A percentile compares a stretch with the other conserved stretches of the same genome.
phyloP scores from a whole-genome alignment of 768 basidiomycete genomes.

The Suillus luteus region DNA sequence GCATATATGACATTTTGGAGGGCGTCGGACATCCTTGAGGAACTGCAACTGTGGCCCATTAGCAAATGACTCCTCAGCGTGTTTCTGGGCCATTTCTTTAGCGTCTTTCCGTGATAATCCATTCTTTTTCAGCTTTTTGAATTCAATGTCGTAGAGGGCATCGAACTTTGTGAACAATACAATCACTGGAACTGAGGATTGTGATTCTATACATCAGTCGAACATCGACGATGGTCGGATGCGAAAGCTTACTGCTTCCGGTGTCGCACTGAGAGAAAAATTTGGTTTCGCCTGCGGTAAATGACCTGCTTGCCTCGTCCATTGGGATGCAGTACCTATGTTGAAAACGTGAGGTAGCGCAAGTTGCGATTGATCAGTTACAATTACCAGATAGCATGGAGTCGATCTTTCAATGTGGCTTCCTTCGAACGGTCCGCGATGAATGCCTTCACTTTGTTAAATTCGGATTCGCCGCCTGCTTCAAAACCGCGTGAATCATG shows the following conservation, averaged over 20 bases:
- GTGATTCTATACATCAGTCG: neutral
- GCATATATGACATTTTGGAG: neutral
- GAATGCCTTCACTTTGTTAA: neutral
- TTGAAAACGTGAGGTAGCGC: neutral
- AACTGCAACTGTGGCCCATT: neutral
- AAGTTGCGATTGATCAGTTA: neutral
- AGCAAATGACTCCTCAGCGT: neutral
- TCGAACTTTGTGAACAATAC: constrained; percentile 43
- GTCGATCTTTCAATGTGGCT: constrained; percentile 23
- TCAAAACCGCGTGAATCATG: constrained; percentile 30
- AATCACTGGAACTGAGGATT: constrained; percentile 38
- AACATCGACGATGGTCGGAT: neutral
- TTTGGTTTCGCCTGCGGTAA: neutral
- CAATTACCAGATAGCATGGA: constrained; percentile 44
- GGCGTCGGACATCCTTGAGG: neutral
- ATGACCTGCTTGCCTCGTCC: constrained; percentile 18
- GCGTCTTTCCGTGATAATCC: constrained; percentile 1
- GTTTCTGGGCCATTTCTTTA: neutral
- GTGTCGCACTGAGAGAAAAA: neutral
- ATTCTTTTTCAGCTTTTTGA: constrained; percentile 15
- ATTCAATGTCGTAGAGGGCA: constrained; percentile 26
- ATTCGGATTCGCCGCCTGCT: neutral
- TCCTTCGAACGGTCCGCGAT: constrained; percentile 18
- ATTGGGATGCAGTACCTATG: constrained; percentile 43
- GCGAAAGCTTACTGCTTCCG: neutral